Evolutionary conservation across 495 filamentous ascomycete species (phyloP).

Genomic region (Lophium mytilinum): DNA sequence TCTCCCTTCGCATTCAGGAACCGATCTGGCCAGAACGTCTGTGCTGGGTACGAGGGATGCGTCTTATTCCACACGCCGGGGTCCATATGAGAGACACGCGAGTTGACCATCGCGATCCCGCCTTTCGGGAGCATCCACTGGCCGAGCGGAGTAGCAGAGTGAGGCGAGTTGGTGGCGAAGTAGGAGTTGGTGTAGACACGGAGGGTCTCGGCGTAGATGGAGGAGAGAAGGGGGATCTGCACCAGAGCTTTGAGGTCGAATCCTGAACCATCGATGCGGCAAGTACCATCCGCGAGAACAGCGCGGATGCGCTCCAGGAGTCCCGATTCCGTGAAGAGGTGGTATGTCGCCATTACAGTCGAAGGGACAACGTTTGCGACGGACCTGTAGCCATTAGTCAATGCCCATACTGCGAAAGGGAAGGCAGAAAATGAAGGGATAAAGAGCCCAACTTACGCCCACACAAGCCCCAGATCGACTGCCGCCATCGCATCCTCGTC

Average conservation of each 20-base stretch:
- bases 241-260: slow-evolving; percentile 7
- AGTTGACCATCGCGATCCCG: not conserved
- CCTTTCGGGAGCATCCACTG: too few relatives aligned
- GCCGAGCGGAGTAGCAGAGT: slow-evolving; percentile 1
- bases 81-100: slow-evolving; percentile 15
- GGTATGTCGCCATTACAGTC: slow-evolving; percentile 14
- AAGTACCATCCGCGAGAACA: not conserved
- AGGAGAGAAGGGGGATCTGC: slow-evolving; percentile 15
- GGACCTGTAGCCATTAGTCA: not conserved
- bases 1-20: slow-evolving; percentile 35
- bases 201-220: slow-evolving; percentile 18
- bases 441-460: slow-evolving; percentile 11
- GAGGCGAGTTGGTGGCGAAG: slow-evolving; percentile 5
- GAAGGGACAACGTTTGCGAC: slow-evolving; percentile 9
- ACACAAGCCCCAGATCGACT: slow-evolving; percentile 15
- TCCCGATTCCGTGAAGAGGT: slow-evolving; percentile 11
- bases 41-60: slow-evolving; percentile 24
- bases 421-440: not conserved
- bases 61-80: slow-evolving; percentile 18
- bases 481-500: slow-evolving; percentile 17
- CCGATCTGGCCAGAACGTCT: slow-evolving; percentile 36
- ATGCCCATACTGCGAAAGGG: not conserved
- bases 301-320: slow-evolving; percentile 13
- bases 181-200: slow-evolving; percentile 16
- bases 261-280: not conserved